Percentiles rank a stretch among this genome's conserved stretches.
Conservation (phyloP, 805 yeast genomes). For the Saccharomycodes ludwigii region DNA sequence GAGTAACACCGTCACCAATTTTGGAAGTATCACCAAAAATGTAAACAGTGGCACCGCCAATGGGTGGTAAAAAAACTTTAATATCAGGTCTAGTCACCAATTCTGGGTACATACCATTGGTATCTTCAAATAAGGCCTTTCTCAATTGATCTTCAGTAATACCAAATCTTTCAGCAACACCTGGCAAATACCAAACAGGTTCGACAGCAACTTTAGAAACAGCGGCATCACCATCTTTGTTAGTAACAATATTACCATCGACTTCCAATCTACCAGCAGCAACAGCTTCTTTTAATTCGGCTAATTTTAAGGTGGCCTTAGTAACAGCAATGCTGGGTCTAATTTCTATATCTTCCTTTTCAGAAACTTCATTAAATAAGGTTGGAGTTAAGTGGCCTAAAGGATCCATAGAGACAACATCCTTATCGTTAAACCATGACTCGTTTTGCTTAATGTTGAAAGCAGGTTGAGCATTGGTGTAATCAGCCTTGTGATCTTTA, state of each 20-base stretch:
- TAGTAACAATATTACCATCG: slow-evolving; percentile 50
- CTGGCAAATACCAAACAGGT: slow-evolving; percentile 63
- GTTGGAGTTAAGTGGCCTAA: slow-evolving; percentile 57
- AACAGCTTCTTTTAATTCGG: slow-evolving; percentile 47
- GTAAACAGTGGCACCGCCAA: slow-evolving; percentile 56
- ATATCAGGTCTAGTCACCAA: slow-evolving; percentile 55
- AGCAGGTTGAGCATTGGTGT: slow-evolving; percentile 53
- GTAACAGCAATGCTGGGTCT: slow-evolving; percentile 58
- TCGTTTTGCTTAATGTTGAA: slow-evolving; percentile 40
- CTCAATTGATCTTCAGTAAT: slow-evolving; percentile 44
- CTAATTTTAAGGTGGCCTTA: slow-evolving; percentile 49
- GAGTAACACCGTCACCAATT: slow-evolving; percentile 37
- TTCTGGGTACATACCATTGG: slow-evolving; percentile 64
- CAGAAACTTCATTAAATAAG: slow-evolving; percentile 34
- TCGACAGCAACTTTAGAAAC: slow-evolving; percentile 57
- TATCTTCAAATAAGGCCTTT: slow-evolving; percentile 51
- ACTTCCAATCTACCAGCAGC: slow-evolving; percentile 38
- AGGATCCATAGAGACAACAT: slow-evolving; percentile 56
- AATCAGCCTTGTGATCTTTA: slow-evolving; percentile 41
- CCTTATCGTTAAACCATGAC: slow-evolving; percentile 42
- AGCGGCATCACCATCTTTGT: slow-evolving; percentile 46
- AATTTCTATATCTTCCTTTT: slow-evolving; percentile 38
- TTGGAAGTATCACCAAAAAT: slow-evolving; percentile 50
- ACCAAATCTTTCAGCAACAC: slow-evolving; percentile 51
- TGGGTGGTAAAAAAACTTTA: slow-evolving; percentile 55